These are phyloP conservation scores for Sporothrix brasiliensis DNA, from an alignment of 2,329 filamentous ascomycete species.

Conservation along the genomic window DNA sequence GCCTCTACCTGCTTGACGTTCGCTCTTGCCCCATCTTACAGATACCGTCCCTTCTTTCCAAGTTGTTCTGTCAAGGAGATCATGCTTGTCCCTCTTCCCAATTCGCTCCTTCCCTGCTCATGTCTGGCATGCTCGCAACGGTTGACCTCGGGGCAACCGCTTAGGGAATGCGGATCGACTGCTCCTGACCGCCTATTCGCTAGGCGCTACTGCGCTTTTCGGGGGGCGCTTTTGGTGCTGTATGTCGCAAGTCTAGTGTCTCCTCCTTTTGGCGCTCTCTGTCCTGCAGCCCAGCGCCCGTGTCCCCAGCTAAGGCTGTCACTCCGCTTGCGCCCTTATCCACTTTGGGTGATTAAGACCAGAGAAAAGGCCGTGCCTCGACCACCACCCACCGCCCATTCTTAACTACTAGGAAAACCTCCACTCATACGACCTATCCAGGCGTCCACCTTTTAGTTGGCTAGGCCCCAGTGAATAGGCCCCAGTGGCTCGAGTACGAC, in stretches of 20 bases:
- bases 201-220: constrained; percentile 10
- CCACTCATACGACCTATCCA: constrained; percentile 5
- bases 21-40: constrained; percentile 1
- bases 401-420: neutral
- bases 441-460: neutral
- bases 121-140: constrained; percentile 23
- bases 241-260: neutral
- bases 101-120: constrained; percentile 4
- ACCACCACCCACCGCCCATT: constrained; percentile 13
- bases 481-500: neutral
- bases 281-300: constrained; percentile 21
- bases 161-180: constrained; percentile 23
- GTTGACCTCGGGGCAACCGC: constrained; percentile 22
- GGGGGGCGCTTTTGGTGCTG: neutral
- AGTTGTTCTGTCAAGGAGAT: neutral
- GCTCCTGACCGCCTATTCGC: constrained; percentile 24
- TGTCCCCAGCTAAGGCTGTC: neutral
- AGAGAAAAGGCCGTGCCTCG: constrained; percentile 20
- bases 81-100: neutral
- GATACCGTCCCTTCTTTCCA: neutral
- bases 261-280: constrained; percentile 15
- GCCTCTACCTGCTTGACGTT: neutral
- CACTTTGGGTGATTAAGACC: constrained; percentile 17
- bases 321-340: neutral
- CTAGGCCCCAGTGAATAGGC: neutral